Percentiles rank a stretch among this genome's conserved stretches.
Conservation (phyloP, 2,329 filamentous ascomycete genomes). For the Stemphylium lycopersici region DNA sequence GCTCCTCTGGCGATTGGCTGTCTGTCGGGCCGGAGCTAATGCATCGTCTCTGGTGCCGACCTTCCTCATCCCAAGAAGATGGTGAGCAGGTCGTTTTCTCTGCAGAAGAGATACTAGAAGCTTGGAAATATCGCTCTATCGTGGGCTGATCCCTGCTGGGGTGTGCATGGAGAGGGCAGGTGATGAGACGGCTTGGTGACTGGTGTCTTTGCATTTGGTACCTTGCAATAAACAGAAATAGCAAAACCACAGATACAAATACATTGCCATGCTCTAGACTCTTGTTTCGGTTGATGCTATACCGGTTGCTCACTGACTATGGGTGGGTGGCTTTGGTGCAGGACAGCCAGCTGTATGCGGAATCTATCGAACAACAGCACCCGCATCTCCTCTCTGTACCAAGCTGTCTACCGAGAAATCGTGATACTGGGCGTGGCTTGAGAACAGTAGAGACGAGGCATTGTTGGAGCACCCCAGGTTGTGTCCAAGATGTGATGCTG, state of each 20-base stretch:
- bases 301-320: no score
- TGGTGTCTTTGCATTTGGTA: background rate
- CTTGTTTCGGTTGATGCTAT: no score
- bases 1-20: constrained; percentile 11
- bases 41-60: background rate
- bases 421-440: no score
- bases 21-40: constrained; percentile 20
- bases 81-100: background rate
- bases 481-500: background rate
- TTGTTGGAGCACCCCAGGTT: no score
- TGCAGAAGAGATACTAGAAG: background rate
- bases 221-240: background rate
- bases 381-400: no score
- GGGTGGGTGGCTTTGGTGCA: no score
- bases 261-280: background rate
- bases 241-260: background rate
- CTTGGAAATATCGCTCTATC: background rate
- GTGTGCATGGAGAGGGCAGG: background rate
- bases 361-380: no score
- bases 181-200: background rate
- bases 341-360: no score
- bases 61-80: background rate
- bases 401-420: no score
- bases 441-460: no score
- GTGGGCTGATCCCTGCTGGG: background rate